Evolutionary conservation across 1,284 basidiomycete species (phyloP), one percentile per base, ranked within the genome.

Genomic region (Trametes pubescens): DNA sequence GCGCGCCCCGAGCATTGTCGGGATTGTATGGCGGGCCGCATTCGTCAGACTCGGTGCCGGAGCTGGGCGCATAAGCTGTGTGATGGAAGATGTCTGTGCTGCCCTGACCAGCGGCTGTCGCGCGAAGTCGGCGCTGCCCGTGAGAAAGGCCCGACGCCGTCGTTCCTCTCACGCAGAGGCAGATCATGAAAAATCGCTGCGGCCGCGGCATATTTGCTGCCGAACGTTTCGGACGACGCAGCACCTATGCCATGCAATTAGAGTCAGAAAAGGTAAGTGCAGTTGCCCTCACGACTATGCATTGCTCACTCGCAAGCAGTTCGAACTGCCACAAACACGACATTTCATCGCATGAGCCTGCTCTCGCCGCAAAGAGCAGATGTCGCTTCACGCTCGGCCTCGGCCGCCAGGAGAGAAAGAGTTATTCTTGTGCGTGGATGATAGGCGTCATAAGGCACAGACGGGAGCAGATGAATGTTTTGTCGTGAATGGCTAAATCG

Each of bases 21-120:
- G 60, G 43, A 48, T 47, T 10, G 29, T 29, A 53, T 18, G 40
- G 44, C 51, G 32, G 37, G 29, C 59, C 57, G 49, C 9, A 57
- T 65, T 60, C 51, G 61, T 58, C 43, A 44, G 48, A 34, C 38
- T 67, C 63, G 63, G 63, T 57, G 55, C 66, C 63, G 66, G 62
- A 46, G 29, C 37, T 51, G 46, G 43, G 64, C 56, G 51, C 56
- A 37, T 29, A 22, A 22, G n/a, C 34, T 11, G 38, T 24, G 29
- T 65, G 62, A 62, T 60, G 60, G 54, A 55, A 57, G 37, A 21
- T 21, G 40, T 34, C 53, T 35, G 43, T 44, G 47, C 51, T 51
- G 57, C 57, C 53, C 48, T 59, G 59, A 40, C 51, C 26, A 26
- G 56, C 62, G 59, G 53, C 37, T 52, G 44, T 59, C 62, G 62